Conservation (phyloP, 345 rosid genomes). For the Eucalyptus viminalis region DNA sequence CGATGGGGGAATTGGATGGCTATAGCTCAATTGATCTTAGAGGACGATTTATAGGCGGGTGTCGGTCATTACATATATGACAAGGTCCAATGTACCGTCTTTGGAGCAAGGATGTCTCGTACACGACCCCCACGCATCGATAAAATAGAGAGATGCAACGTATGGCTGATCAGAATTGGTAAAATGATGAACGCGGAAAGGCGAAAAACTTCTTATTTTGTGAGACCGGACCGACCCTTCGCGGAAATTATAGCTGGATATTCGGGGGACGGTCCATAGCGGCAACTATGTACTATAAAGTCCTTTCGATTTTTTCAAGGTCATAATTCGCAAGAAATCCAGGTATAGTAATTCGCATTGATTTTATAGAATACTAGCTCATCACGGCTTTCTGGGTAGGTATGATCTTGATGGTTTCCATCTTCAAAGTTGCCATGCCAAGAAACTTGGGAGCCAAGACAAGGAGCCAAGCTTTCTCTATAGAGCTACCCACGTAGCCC, state of each 20-base stretch:
- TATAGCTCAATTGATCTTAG: neutral
- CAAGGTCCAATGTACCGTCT: neutral
- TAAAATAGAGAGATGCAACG: neutral
- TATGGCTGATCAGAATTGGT: neutral
- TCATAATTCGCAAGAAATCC: neutral
- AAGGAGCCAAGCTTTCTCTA: neutral
- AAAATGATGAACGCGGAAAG: neutral
- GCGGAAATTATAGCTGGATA: neutral
- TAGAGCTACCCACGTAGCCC: rapidly evolving
- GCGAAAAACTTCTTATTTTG: neutral
- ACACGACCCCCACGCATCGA: neutral
- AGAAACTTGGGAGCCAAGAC: neutral
- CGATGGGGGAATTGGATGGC: neutral
- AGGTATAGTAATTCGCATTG: neutral
- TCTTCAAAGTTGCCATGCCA: neutral
- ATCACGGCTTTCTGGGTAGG: neutral
- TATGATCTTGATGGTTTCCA: neutral
- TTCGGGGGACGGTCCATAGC: neutral
- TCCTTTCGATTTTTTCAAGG: neutral
- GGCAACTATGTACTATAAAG: neutral
- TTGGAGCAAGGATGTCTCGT: neutral
- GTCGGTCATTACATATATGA: neutral
- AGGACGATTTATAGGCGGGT: neutral
- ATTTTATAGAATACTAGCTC: neutral
- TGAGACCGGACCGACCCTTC: neutral